These are phyloP conservation scores for Acanthamoeba lenticulata DNA, from an alignment of 208 protist genomes.

Conservation along the genomic window DNA sequence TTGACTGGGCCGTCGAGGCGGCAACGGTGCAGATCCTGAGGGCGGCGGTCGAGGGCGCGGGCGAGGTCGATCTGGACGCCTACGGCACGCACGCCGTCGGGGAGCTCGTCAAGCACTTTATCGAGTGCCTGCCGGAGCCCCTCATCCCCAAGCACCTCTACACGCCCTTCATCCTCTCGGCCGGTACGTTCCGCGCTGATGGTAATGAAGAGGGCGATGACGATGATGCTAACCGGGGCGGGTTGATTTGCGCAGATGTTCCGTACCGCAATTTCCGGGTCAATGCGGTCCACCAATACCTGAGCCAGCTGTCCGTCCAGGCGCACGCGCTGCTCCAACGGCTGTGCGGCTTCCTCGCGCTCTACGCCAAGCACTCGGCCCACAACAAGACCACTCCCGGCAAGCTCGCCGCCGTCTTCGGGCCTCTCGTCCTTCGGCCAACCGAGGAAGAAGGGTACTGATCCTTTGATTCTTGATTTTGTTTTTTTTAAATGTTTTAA, in stretches of 20 bases:
- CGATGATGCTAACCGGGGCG: background rate
- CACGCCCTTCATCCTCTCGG: background rate
- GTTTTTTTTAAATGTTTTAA: background rate
- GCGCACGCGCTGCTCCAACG: background rate
- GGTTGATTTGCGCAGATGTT: background rate
- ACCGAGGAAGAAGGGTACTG: background rate
- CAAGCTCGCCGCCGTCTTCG: background rate
- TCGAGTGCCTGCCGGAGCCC: background rate
- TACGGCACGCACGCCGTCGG: background rate
- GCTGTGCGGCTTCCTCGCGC: background rate
- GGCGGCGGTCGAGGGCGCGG: background rate
- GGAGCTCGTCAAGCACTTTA: background rate
- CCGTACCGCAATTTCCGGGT: background rate
- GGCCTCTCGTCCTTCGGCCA: background rate
- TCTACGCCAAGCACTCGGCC: background rate
- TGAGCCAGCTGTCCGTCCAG: background rate
- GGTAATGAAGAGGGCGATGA: too few relatives aligned
- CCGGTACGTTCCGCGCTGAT: too few relatives aligned
- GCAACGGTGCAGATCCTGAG: background rate
- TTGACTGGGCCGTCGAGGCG: background rate
- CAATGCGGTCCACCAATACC: background rate
- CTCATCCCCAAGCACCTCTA: background rate
- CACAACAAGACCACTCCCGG: slow-evolving; percentile 4
- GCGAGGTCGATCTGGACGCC: background rate
- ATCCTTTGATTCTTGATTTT: background rate